Percentiles rank a stretch among this genome's conserved stretches.
Conservation (phyloP, 805 yeast species). For the Hanseniaspora singularis region DNA sequence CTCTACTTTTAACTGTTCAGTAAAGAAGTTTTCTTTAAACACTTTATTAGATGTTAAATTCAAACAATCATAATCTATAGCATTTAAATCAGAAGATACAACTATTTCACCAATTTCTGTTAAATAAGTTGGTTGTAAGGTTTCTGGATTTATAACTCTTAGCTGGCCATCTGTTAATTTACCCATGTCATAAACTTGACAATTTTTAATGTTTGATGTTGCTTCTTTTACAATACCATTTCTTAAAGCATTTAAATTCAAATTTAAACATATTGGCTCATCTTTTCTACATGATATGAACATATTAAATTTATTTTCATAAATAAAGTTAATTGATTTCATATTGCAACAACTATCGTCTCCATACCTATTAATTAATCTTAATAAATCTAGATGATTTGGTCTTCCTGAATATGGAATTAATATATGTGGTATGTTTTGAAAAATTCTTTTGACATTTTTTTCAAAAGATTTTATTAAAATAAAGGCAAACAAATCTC, state of each 20-base stretch:
- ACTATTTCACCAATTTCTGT: conserved; percentile 97
- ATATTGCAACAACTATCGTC: conserved; percentile 52
- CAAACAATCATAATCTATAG: conserved; percentile 40
- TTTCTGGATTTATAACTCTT: conserved; percentile 92
- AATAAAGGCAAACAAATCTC: conserved; percentile 71
- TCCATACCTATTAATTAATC: conserved; percentile 45
- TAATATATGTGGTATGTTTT: conserved; percentile 68
- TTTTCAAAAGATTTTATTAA: conserved; percentile 48
- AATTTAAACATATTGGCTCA: conserved; percentile 75
- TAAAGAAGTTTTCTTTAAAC: conserved; percentile 40
- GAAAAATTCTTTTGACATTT: conserved; percentile 22
- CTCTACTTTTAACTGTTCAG: conserved; percentile 49
- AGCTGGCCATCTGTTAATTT: conserved; percentile 88
- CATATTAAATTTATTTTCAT: conserved; percentile 70
- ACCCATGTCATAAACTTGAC: conserved; percentile 73
- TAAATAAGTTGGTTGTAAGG: conserved; percentile 58
- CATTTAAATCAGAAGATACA: conserved; percentile 85
- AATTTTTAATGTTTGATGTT: not conserved
- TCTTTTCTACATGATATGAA: conserved; percentile 67
- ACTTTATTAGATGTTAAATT: conserved; percentile 24
- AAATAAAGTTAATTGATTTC: conserved; percentile 63
- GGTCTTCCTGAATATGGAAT: conserved; percentile 70
- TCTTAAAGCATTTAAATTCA: conserved; percentile 80
- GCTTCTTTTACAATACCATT: conserved; percentile 77
- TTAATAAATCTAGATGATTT: conserved; percentile 43